Conservation (phyloP, 2,329 filamentous ascomycete species). For the Fusarium bulbicola region DNA sequence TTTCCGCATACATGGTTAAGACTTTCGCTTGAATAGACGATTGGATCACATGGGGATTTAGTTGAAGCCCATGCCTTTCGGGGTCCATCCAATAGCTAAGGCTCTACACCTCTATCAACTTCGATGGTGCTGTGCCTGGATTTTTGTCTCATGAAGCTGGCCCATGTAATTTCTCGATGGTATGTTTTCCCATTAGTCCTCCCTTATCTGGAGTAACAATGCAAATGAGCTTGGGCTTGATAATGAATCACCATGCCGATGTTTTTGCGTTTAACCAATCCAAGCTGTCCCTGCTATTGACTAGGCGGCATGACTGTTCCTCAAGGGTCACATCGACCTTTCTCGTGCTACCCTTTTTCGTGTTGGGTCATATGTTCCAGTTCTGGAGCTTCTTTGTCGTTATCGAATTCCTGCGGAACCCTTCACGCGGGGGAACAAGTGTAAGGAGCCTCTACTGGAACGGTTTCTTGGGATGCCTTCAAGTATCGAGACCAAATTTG, state of each 20-base stretch:
- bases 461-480: background rate
- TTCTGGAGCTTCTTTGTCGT: slow-evolving; percentile 6
- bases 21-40: slow-evolving; percentile 15
- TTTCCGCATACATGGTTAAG: slow-evolving; percentile 14
- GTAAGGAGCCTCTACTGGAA: slow-evolving; percentile 1
- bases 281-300: slow-evolving; percentile 4
- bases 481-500: background rate
- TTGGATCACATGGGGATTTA: slow-evolving; percentile 25
- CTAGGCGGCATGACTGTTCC: slow-evolving; percentile 20
- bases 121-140: slow-evolving; percentile 12
- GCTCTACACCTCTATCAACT: slow-evolving; percentile 13
- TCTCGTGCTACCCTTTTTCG: slow-evolving; percentile 21
- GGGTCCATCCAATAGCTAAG: slow-evolving; percentile 13
- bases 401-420: slow-evolving; percentile 26
- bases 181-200: slow-evolving; percentile 22
- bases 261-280: slow-evolving; percentile 6
- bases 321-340: slow-evolving; percentile 24
- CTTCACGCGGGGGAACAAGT: background rate
- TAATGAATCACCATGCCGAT: slow-evolving; percentile 37
- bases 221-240: slow-evolving; percentile 4
- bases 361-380: slow-evolving; percentile 22
- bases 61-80: slow-evolving; percentile 19
- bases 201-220: slow-evolving; percentile 28
- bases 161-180: slow-evolving; percentile 21
- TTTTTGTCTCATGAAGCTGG: slow-evolving; percentile 5